Evolutionary conservation across 176 grass and related monocot genomes (phyloP).

Genomic region (Ensete ventricosum): DNA sequence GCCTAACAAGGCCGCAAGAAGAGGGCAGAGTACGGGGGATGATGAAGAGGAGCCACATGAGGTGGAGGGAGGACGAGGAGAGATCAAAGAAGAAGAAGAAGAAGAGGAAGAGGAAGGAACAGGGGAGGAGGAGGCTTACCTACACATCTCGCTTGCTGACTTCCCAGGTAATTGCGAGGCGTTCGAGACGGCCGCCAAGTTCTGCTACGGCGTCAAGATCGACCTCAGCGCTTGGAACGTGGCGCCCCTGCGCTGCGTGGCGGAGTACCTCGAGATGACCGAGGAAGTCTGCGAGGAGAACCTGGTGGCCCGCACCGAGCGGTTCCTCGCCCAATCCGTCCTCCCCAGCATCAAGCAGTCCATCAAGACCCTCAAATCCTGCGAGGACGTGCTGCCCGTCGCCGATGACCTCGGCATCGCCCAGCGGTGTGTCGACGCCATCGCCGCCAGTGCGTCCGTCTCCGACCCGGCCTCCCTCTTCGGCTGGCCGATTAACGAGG

Average conservation of each 20-base stretch:
- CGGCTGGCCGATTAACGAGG: conserved; percentile 29
- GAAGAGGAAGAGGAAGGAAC: conserved; percentile 13
- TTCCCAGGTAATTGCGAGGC: conserved; percentile 65
- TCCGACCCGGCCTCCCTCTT: conserved; percentile 24
- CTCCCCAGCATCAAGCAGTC: conserved; percentile 47
- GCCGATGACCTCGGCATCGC: conserved; percentile 64
- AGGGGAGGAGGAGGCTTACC: conserved; percentile 18
- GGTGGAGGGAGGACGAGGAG: background rate
- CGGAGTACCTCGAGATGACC: conserved; percentile 79
- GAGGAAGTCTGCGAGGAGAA: conserved; percentile 76
- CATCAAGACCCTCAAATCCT: conserved; percentile 72
- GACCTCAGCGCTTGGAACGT: conserved; percentile 70
- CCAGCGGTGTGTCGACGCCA: conserved; percentile 53
- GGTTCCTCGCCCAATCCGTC: conserved; percentile 36
- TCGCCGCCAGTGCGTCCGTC: conserved; percentile 40
- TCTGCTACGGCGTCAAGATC: conserved; percentile 82
- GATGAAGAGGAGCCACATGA: conserved; percentile 30
- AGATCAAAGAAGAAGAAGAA: background rate
- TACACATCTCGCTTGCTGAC: conserved; percentile 34
- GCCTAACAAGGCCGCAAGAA: background rate
- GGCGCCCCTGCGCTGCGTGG: conserved; percentile 57
- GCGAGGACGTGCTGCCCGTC: conserved; percentile 56
- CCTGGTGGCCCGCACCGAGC: conserved; percentile 44
- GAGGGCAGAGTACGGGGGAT: conserved; percentile 8
- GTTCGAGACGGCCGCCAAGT: conserved; percentile 69